phyloP scores from a whole-genome alignment of 1,284 basidiomycete genomes.

The Ganoderma boninense region DNA sequence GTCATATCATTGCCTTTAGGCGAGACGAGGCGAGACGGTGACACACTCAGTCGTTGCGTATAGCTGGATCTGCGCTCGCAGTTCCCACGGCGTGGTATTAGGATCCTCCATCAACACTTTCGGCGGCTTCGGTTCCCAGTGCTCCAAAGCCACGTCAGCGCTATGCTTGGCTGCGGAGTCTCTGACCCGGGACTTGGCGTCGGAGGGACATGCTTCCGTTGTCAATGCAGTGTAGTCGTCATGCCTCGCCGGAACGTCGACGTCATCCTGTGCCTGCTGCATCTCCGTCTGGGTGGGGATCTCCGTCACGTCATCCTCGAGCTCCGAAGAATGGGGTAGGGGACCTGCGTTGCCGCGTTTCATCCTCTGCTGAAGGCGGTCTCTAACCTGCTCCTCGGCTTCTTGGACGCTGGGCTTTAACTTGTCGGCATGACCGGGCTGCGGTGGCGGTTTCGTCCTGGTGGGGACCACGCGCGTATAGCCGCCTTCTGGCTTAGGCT shows the following conservation, averaged over 20 bases:
- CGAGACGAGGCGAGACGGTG: neutral
- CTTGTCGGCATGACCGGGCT: conserved; percentile 60
- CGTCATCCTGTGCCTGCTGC: conserved; percentile 41
- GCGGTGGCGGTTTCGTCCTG: conserved; percentile 52
- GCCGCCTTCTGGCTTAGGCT: conserved; percentile 48
- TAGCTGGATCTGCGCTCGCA: conserved; percentile 79
- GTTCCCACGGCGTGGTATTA: conserved; percentile 53
- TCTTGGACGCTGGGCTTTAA: conserved; percentile 47
- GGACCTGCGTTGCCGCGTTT: conserved; percentile 23
- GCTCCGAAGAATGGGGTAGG: conserved; percentile 30
- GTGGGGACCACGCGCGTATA: conserved; percentile 48
- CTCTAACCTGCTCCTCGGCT: conserved; percentile 35
- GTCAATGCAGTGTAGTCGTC: neutral
- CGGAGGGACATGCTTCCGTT: neutral
- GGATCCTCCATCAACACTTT: conserved; percentile 66
- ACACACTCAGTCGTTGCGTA: conserved; percentile 82
- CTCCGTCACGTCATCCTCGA: conserved; percentile 32
- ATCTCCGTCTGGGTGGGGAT: conserved; percentile 50
- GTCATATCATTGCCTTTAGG: neutral
- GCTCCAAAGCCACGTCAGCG: conserved; percentile 39
- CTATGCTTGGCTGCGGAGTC: conserved; percentile 8
- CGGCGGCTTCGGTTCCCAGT: conserved; percentile 64
- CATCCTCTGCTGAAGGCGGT: conserved; percentile 27
- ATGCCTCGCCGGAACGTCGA: neutral
- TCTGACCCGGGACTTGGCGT: neutral